These are phyloP conservation scores for Aspergillus aculeatinus DNA, from an alignment of 2,329 filamentous ascomycete genomes.

Conservation along the genomic window DNA sequence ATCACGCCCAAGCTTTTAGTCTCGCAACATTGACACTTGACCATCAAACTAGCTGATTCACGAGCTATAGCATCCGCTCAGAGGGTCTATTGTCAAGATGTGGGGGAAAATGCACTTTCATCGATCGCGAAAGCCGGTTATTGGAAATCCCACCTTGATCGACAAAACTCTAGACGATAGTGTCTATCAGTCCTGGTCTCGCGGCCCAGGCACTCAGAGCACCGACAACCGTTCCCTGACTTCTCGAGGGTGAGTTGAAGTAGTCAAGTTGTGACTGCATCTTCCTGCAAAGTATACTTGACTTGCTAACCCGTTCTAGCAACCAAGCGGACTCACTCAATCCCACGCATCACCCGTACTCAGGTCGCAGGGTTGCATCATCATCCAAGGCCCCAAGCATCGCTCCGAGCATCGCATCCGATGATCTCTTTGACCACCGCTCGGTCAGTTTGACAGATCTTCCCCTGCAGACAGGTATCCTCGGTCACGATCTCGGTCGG, in stretches of 20 bases:
- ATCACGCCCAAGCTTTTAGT: background rate
- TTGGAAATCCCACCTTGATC: conserved; percentile 47
- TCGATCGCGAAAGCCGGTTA: conserved; percentile 46
- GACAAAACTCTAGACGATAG: conserved; percentile 49
- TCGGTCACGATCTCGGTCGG: background rate
- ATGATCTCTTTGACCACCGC: conserved; percentile 16
- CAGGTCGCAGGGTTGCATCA: conserved; percentile 51
- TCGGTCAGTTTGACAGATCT: conserved; percentile 19
- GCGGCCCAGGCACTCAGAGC: conserved; percentile 30
- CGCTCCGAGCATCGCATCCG: conserved; percentile 47
- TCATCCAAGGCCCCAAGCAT: conserved; percentile 59
- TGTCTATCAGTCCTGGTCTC: conserved; percentile 41
- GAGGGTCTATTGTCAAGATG: conserved; percentile 41
- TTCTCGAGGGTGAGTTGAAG: conserved; percentile 38
- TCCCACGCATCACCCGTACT: conserved; percentile 19
- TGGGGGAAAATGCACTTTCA: conserved; percentile 53
- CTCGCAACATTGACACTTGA: background rate
- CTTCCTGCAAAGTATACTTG: background rate
- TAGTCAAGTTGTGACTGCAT: conserved; percentile 1
- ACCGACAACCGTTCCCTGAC: conserved; percentile 27
- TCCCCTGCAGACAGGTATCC: conserved; percentile 1
- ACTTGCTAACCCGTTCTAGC: conserved; percentile 18
- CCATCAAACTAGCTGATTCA: background rate
- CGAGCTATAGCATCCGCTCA: background rate
- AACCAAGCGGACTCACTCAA: conserved; percentile 16